A percentile compares a stretch with the other conserved stretches of the same genome.
Conservation (phyloP, 345 rosid genomes). For the Orychophragmus violaceus region DNA sequence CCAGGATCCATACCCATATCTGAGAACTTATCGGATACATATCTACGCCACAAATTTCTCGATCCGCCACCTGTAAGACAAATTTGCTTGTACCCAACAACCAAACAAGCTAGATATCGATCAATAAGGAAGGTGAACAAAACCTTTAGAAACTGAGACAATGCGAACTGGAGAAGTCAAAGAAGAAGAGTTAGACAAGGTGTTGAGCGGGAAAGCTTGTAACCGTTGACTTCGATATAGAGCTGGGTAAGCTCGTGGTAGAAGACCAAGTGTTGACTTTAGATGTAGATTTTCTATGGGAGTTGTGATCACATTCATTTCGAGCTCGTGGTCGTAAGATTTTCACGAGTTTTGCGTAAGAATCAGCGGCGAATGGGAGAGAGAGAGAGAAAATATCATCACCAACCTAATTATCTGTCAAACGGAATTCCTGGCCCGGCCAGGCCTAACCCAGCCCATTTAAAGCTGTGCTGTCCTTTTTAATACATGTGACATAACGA, state of each 20-base stretch:
- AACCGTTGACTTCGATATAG: not conserved
- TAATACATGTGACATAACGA: not conserved
- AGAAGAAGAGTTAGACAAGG: slow-evolving; percentile 12
- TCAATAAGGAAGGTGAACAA: not conserved
- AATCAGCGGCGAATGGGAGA: not conserved
- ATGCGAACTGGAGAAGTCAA: slow-evolving; percentile 17
- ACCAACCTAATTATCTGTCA: not conserved
- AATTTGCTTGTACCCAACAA: not conserved
- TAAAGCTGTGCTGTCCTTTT: not conserved
- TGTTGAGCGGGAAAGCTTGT: slow-evolving; percentile 20
- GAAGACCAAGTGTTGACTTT: slow-evolving; percentile 8
- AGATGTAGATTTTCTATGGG: slow-evolving; percentile 8
- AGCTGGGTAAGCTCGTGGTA: not conserved
- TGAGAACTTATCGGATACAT: slow-evolving; percentile 38
- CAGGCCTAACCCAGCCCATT: not conserved
- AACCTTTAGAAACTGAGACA: slow-evolving; percentile 32
- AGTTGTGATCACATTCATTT: slow-evolving; percentile 9
- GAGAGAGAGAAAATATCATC: not conserved
- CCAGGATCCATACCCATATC: slow-evolving; percentile 30
- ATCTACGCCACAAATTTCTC: slow-evolving; percentile 34
- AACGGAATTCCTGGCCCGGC: not conserved
- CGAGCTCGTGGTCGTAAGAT: not conserved
- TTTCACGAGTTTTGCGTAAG: not conserved
- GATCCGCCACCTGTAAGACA: slow-evolving; percentile 31
- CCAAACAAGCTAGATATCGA: not conserved